Evolutionary conservation across 2,329 filamentous ascomycete species (phyloP).

Genomic region (Venturia oleaginea): DNA sequence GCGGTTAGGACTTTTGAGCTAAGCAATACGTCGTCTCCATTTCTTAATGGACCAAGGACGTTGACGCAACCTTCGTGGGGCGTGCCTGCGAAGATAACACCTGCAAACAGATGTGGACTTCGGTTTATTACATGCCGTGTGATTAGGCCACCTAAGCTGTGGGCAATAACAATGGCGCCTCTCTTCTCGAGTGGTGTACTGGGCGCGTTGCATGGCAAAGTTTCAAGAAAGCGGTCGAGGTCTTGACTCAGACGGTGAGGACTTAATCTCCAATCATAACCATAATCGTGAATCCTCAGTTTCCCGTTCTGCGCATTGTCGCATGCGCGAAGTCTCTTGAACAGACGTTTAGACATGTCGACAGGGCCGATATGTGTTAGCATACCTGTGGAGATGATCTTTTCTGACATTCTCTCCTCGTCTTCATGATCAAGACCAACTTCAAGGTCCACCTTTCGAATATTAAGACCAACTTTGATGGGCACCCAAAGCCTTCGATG

Average conservation of each 20-base stretch:
- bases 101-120: slow-evolving; percentile 73
- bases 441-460: slow-evolving; percentile 85
- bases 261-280: slow-evolving; percentile 89
- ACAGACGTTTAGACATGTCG: slow-evolving; percentile 74
- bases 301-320: slow-evolving; percentile 64
- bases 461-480: slow-evolving; percentile 83
- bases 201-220: slow-evolving; percentile 63
- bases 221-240: slow-evolving; percentile 64
- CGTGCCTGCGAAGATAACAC: slow-evolving; percentile 76
- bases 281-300: slow-evolving; percentile 78
- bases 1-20: slow-evolving; percentile 86
- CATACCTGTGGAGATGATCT: slow-evolving; percentile 80
- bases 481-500: slow-evolving; percentile 91
- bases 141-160: slow-evolving; percentile 80
- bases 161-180: slow-evolving; percentile 75
- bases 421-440: slow-evolving; percentile 74
- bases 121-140: slow-evolving; percentile 81
- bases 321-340: slow-evolving; percentile 66
- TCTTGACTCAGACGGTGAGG: slow-evolving; percentile 64
- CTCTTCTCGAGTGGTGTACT: slow-evolving; percentile 42
- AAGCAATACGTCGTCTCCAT: slow-evolving; percentile 85
- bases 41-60: slow-evolving; percentile 78
- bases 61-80: slow-evolving; percentile 76
- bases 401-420: slow-evolving; percentile 72
- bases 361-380: slow-evolving; percentile 86